A percentile compares a stretch with the other conserved stretches of the same genome.
Conservation (phyloP, 192 early-diverging fungal genomes). For the Paraglomus brasilianum region DNA sequence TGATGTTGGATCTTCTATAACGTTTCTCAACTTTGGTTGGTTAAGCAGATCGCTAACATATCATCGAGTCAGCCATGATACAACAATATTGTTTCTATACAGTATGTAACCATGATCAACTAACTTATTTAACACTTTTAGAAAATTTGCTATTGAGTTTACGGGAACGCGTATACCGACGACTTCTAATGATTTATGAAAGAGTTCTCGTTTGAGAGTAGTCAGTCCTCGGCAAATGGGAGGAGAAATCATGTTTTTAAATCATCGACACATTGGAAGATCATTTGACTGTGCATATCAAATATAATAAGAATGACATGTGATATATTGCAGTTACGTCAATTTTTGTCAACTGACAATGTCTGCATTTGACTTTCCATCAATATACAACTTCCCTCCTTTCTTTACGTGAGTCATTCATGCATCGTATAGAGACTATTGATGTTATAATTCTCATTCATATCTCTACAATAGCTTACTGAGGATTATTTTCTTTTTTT, state of each 20-base stretch:
- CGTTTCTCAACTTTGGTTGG: slow-evolving; percentile 64
- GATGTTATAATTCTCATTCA: neutral
- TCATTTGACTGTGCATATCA: too few relatives aligned
- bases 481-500: slow-evolving; percentile 25
- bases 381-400: slow-evolving; percentile 87
- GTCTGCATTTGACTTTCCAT: slow-evolving; percentile 68
- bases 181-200: slow-evolving; percentile 52
- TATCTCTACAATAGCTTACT: neutral
- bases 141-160: slow-evolving; percentile 45
- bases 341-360: too few relatives aligned
- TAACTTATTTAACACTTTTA: slow-evolving; percentile 39
- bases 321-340: too few relatives aligned
- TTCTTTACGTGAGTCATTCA: slow-evolving; percentile 78
- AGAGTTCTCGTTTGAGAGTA: slow-evolving; percentile 61
- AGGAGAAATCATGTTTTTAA: slow-evolving; percentile 40
- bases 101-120: slow-evolving; percentile 19
- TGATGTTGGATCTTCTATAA: slow-evolving; percentile 56
- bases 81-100: neutral
- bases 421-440: neutral
- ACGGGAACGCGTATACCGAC: slow-evolving; percentile 63
- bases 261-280: too few relatives aligned
- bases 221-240: slow-evolving; percentile 65
- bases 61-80: neutral
- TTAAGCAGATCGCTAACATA: slow-evolving; percentile 55
- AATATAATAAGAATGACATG: too few relatives aligned